Percentiles rank a stretch among this genome's conserved stretches.
These are phyloP conservation scores for Escallonia herrerae DNA, from an alignment of 129 eudicot species.

Conservation along the genomic window DNA sequence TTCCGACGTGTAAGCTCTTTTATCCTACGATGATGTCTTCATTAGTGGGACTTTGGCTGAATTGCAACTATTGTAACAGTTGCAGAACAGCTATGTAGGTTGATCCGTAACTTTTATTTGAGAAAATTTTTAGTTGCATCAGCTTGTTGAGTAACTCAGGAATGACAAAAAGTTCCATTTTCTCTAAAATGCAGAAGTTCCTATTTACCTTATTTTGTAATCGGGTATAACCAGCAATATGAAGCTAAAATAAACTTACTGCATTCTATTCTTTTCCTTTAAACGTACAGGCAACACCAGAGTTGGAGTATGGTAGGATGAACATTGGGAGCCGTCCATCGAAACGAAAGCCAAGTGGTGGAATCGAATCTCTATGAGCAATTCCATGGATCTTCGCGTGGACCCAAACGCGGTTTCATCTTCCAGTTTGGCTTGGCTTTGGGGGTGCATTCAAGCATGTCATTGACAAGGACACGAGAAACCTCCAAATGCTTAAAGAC, in stretches of 20 bases:
- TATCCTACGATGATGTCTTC: neutral
- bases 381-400: slow-evolving; percentile 99
- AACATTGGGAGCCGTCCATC: slow-evolving; percentile 99
- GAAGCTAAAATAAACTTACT: neutral
- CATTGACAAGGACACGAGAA: slow-evolving; percentile 60
- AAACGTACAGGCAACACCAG: slow-evolving; percentile 78
- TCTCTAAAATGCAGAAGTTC: no score
- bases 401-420: slow-evolving; percentile 98
- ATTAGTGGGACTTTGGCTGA: no score
- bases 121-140: no score
- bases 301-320: slow-evolving; percentile 92
- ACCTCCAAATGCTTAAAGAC: slow-evolving; percentile 68
- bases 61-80: no score
- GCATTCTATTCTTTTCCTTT: no score
- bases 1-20: slow-evolving; percentile 81
- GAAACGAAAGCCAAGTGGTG: slow-evolving; percentile 95
- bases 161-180: no score
- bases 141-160: no score
- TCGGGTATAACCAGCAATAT: neutral
- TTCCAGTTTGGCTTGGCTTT: slow-evolving; percentile 98
- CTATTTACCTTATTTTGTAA: no score
- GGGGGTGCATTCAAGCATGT: slow-evolving; percentile 91
- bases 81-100: no score
- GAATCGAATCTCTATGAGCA: slow-evolving; percentile 97
- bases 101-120: no score